phyloP scores from a whole-genome alignment of 2,329 filamentous ascomycete species.

The Fusarium pseudoanthophilum region DNA sequence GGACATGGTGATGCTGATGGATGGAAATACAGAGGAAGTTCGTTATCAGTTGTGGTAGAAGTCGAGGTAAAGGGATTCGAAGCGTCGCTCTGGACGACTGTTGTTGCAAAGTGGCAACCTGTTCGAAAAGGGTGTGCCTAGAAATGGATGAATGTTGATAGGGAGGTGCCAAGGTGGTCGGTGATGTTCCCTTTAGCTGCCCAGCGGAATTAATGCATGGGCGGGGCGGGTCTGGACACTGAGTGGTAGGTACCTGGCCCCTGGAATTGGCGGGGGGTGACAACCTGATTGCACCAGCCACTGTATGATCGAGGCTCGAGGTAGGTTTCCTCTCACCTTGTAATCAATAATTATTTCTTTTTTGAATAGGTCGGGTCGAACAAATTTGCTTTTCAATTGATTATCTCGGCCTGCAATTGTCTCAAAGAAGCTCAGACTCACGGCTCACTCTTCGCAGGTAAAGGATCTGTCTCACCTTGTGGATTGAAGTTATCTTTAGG shows the following conservation, averaged over 20 bases:
- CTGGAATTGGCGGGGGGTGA: slow-evolving; percentile 19
- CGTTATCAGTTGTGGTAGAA: background rate
- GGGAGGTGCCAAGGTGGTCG: slow-evolving; percentile 46
- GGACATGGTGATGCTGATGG: slow-evolving; percentile 68
- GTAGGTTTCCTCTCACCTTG: slow-evolving; percentile 3
- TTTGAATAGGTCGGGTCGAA: background rate
- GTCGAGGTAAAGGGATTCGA: background rate
- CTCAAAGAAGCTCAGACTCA: background rate
- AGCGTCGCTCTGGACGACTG: slow-evolving; percentile 12
- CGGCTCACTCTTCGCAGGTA: background rate
- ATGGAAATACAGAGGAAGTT: background rate
- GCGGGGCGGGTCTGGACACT: slow-evolving; percentile 9
- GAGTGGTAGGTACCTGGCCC: slow-evolving; percentile 31
- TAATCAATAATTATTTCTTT: background rate
- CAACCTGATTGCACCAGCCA: slow-evolving; percentile 11
- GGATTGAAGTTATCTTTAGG: background rate
- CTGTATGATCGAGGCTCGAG: background rate
- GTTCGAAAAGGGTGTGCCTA: slow-evolving; percentile 29
- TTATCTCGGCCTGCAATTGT: background rate
- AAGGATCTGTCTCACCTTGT: background rate
- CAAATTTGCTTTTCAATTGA: background rate
- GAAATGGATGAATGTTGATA: slow-evolving; percentile 32
- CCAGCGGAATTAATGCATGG: slow-evolving; percentile 38
- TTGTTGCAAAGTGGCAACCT: slow-evolving; percentile 43
- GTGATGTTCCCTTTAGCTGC: slow-evolving; percentile 32